Evolutionary conservation across 2,329 filamentous ascomycete species (phyloP).

Genomic region (Akanthomyces lecanii): DNA sequence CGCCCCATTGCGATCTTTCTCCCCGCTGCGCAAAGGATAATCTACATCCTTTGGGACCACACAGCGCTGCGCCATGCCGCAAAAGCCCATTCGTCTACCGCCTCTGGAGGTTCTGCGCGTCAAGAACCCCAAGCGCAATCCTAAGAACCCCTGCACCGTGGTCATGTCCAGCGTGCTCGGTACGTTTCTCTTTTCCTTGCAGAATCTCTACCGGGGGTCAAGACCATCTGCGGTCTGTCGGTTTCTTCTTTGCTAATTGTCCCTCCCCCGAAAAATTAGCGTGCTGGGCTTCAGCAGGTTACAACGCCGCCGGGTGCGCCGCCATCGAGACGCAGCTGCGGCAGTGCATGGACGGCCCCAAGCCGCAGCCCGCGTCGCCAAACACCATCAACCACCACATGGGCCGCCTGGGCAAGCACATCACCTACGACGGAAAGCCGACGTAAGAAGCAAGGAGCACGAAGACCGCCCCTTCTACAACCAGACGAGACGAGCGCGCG

Average conservation of each 20-base stretch:
- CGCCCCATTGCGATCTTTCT: background rate
- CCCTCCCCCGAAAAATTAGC: constrained; percentile 41
- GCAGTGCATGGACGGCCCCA: constrained; percentile 75
- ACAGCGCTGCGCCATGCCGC: constrained; percentile 35
- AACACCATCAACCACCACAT: constrained; percentile 94
- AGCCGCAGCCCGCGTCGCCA: constrained; percentile 43
- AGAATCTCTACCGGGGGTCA: background rate
- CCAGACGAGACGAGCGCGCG: too few species aligned
- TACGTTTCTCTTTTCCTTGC: constrained; percentile 29
- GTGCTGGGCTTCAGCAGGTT: constrained; percentile 79
- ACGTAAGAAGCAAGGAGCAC: constrained; percentile 24
- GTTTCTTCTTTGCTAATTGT: background rate
- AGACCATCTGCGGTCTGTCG: background rate
- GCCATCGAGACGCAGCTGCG: constrained; percentile 58
- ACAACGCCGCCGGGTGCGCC: constrained; percentile 56
- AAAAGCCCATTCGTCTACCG: constrained; percentile 54
- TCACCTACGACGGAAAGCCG: constrained; percentile 46
- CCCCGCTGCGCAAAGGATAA: background rate
- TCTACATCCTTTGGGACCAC: too few species aligned
- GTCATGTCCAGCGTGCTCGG: constrained; percentile 57
- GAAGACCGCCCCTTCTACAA: background rate
- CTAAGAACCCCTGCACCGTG: constrained; percentile 49
- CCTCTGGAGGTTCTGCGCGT: constrained; percentile 54
- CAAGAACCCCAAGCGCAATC: constrained; percentile 46
- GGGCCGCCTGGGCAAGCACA: constrained; percentile 67